Percentiles rank a stretch among this genome's conserved stretches.
These are phyloP conservation scores for Berberis vulgaris DNA, from an alignment of 164 flowering plant genomes.

Conservation along the genomic window DNA sequence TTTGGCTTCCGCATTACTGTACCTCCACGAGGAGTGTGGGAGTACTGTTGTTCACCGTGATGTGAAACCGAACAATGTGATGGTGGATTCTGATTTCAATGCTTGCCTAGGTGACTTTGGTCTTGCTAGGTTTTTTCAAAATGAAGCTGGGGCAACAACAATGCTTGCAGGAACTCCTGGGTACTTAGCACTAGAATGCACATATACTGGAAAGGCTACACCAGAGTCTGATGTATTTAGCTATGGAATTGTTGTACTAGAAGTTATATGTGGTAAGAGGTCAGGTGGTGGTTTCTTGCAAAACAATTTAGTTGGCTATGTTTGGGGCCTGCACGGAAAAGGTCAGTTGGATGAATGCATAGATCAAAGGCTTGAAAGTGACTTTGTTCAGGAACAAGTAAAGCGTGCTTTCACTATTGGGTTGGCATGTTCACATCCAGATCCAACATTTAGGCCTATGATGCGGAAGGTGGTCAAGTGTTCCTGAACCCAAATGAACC, in stretches of 20 bases:
- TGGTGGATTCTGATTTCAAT: constrained; percentile 33
- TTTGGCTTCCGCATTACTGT: constrained; percentile 32
- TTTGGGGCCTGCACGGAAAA: constrained; percentile 22
- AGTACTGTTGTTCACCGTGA: constrained; percentile 32
- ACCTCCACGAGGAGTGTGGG: constrained; percentile 39
- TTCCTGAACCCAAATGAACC: constrained; percentile 40
- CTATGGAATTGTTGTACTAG: constrained; percentile 37
- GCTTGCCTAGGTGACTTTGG: constrained; percentile 43
- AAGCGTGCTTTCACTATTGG: constrained; percentile 21
- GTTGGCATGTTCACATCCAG: constrained; percentile 36
- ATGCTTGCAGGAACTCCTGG: constrained; percentile 38
- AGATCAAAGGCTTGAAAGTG: constrained; percentile 19
- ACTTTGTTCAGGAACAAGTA: constrained; percentile 25
- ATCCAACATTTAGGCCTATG: constrained; percentile 24
- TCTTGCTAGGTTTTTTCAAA: constrained; percentile 30
- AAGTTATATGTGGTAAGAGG: constrained; percentile 24
- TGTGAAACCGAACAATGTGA: constrained; percentile 39
- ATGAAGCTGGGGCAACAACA: constrained; percentile 25
- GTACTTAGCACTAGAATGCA: constrained; percentile 36
- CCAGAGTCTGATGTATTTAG: constrained; percentile 36
- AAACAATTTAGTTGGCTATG: constrained; percentile 25
- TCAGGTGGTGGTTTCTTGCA: constrained; percentile 22
- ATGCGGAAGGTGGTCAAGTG: constrained; percentile 40
- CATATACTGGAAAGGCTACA: constrained; percentile 26
- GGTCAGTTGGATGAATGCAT: constrained; percentile 21